Percentiles rank a stretch among this genome's conserved stretches.
Conservation (phyloP, 768 basidiomycete species). For the Hirschioporus abietinus region DNA sequence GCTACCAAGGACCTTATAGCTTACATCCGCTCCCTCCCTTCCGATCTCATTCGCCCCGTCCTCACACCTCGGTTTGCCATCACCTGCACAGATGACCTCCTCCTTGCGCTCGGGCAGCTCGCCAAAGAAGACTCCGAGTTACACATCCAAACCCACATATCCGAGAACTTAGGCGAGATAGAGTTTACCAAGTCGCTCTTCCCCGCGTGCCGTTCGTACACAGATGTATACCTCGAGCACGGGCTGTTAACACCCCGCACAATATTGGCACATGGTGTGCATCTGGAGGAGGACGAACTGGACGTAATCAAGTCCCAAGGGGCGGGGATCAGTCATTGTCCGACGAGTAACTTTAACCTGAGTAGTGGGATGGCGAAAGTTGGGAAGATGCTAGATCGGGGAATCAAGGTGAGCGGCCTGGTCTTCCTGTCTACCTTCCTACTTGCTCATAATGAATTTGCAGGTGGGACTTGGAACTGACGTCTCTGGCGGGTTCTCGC, state of each 20-base stretch:
- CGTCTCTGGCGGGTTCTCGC: constrained; percentile 80
- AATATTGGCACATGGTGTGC: constrained; percentile 83
- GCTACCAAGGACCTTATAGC: constrained; percentile 62
- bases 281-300: constrained; percentile 70
- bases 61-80: constrained; percentile 97
- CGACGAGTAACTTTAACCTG: constrained; percentile 90
- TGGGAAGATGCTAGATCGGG: constrained; percentile 72
- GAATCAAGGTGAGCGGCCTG: constrained; percentile 64
- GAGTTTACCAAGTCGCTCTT: constrained; percentile 61
- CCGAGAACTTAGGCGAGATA: constrained; percentile 78
- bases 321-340: constrained; percentile 88
- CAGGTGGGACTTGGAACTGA: constrained; percentile 96
- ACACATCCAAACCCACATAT: constrained; percentile 88
- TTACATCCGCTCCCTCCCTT: constrained; percentile 57
- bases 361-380: constrained; percentile 81
- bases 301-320: constrained; percentile 56
- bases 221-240: constrained; percentile 75
- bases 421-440: neutral
- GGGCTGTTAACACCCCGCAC: constrained; percentile 76
- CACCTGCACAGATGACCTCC: constrained; percentile 70
- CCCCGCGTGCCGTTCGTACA: constrained; percentile 59
- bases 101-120: constrained; percentile 55
- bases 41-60: constrained; percentile 73
- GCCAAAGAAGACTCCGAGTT: constrained; percentile 55
- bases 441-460: constrained; percentile 1